A percentile compares a stretch with the other conserved stretches of the same genome.
These are phyloP conservation scores for Clohesyomyces aquaticus DNA, from an alignment of 495 filamentous ascomycete genomes.

Conservation along the genomic window DNA sequence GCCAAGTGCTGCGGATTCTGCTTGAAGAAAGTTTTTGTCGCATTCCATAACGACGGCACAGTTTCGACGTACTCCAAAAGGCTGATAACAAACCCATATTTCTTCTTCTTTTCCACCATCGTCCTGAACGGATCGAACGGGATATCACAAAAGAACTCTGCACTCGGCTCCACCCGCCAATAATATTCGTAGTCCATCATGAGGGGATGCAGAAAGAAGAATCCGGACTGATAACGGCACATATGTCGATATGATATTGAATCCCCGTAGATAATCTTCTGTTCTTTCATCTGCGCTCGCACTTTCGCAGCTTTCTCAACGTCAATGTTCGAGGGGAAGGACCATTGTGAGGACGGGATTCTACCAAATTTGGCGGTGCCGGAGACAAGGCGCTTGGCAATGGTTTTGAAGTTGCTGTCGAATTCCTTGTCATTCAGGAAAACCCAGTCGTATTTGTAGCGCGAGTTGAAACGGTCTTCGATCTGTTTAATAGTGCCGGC, in stretches of 20 bases:
- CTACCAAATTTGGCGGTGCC: conserved; percentile 86
- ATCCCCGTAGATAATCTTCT: conserved; percentile 75
- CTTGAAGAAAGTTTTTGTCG: too few species aligned
- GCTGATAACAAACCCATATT: background rate
- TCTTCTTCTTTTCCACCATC: background rate
- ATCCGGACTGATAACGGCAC: conserved; percentile 52
- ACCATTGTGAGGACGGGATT: conserved; percentile 56
- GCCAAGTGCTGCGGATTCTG: background rate
- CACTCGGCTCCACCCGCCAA: conserved; percentile 4
- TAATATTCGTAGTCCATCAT: background rate
- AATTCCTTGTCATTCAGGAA: conserved; percentile 97
- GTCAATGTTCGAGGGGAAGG: conserved; percentile 59
- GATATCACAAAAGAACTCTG: background rate
- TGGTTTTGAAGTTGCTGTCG: conserved; percentile 85
- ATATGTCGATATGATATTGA: conserved; percentile 64
- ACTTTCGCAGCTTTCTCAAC: conserved; percentile 59
- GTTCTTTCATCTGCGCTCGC: conserved; percentile 57
- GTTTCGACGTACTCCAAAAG: background rate
- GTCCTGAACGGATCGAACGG: background rate
- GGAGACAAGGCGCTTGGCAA: conserved; percentile 86
- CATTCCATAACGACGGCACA: conserved; percentile 1
- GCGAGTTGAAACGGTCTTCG: conserved; percentile 95
- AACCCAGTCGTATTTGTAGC: conserved; percentile 98
- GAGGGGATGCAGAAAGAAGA: background rate
- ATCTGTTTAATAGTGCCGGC: conserved; percentile 90